These are phyloP conservation scores for Tolypocladium ophioglossoides DNA, from an alignment of 2,329 filamentous ascomycete species.

Conservation along the genomic window DNA sequence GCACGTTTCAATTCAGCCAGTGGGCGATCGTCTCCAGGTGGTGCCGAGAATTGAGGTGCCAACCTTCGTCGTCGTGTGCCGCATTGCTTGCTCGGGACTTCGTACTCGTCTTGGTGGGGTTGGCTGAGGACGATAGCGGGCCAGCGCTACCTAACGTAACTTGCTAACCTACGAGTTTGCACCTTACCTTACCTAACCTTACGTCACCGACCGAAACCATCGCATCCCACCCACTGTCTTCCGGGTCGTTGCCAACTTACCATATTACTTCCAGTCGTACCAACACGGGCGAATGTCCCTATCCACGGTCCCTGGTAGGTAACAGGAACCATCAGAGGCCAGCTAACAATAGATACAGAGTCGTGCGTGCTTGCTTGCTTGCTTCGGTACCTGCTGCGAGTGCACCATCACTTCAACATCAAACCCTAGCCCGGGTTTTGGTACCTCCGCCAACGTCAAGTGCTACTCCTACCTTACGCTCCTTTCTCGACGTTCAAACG, in stretches of 20 bases:
- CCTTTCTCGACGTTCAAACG: background rate
- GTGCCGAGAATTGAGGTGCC: background rate
- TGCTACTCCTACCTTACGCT: background rate
- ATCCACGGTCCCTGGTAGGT: background rate
- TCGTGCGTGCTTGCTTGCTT: background rate
- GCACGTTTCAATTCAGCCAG: background rate
- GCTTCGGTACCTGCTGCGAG: background rate
- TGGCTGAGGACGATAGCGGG: background rate
- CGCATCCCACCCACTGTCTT: background rate
- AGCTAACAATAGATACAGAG: background rate
- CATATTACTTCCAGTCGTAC: background rate
- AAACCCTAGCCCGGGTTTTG: background rate
- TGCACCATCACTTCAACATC: background rate
- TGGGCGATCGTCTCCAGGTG: background rate
- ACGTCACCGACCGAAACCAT: background rate
- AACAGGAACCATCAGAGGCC: background rate
- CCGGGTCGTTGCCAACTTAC: background rate
- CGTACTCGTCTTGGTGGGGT: background rate
- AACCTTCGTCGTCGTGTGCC: background rate
- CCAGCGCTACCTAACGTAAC: background rate
- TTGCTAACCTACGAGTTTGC: too few relatives aligned
- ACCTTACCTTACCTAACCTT: background rate
- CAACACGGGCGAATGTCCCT: background rate
- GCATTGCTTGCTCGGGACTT: background rate
- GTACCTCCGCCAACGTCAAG: background rate